Base-by-base conservation (phyloP, 768 basidiomycete genomes). In the Macrocybe gigantea region DNA sequence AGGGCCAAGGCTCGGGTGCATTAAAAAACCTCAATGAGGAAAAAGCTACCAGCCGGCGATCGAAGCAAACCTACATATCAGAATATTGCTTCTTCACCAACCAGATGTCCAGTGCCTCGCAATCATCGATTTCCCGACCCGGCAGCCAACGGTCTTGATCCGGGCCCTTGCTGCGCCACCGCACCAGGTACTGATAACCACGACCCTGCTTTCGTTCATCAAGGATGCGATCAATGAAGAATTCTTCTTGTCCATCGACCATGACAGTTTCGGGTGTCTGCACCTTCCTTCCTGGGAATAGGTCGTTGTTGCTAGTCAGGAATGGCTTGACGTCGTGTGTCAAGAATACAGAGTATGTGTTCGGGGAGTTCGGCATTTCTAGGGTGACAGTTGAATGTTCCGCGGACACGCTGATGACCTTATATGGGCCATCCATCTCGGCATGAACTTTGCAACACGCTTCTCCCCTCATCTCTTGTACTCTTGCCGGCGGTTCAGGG, bases 391-490 rank as follows among this genome's bases (percentile, higher is more conserved):
- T 55, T 0, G 63, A 67, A 0, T 45, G 53, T 5, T 52, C 54
- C 0, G 51, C 49, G 30, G 54, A 6, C 2, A 53, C 43, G 1
- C 41, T 32, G 4, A 45, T 47, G 5, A 65, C 44, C 0, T 9
- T 39, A 41, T 57, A 65, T 3, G 61, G 63, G 0, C 68, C 60
- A 44, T 74, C 66, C 49, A 70, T 0, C 63, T 47, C 0, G 70
- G 67, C 59, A 77, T 67, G 46, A 74, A 73, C 42, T 77, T 77
- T 0, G 68, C 69, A 0, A 67, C 68, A 0, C 60, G 53, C 3
- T 61, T 56, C 2, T 61, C 54, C 0, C 64, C 66, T 12, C 52
- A 46, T 1, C 56, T 13, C 34, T 60, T 62, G 50, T 69, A 73
- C 1, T 68, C 57, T 0, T 54, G 50, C 0, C 57, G 54, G 0